Evolutionary conservation across 768 basidiomycete genomes (phyloP).

Genomic region (Amanita molliuscula): DNA sequence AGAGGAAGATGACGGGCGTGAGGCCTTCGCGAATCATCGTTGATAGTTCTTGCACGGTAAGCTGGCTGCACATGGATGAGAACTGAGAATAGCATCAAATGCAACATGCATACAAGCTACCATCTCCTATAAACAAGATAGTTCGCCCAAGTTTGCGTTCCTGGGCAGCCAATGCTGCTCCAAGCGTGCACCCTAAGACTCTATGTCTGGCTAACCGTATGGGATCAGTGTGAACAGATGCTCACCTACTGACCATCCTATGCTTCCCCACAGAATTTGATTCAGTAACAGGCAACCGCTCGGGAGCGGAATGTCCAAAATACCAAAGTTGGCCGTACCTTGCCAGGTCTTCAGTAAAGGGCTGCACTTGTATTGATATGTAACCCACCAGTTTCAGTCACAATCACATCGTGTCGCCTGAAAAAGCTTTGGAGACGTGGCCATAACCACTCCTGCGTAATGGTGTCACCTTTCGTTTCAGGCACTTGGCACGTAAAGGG

Average conservation of each 20-base stretch:
- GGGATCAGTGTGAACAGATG: not conserved
- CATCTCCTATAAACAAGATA: slow-evolving; percentile 81
- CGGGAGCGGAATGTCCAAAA: slow-evolving; percentile 74
- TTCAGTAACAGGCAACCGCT: slow-evolving; percentile 52
- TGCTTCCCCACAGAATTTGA: slow-evolving; percentile 87
- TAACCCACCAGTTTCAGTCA: slow-evolving; percentile 72
- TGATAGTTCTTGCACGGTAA: slow-evolving; percentile 75
- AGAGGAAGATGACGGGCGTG: slow-evolving; percentile 75
- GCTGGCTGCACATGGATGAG: slow-evolving; percentile 35
- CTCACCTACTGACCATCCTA: slow-evolving; percentile 80
- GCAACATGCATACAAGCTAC: slow-evolving; percentile 47
- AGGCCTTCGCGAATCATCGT: slow-evolving; percentile 69
- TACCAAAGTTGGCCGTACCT: slow-evolving; percentile 79
- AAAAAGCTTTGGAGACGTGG: slow-evolving; percentile 69
- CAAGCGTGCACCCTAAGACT: slow-evolving; percentile 47
- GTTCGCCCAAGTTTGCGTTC: slow-evolving; percentile 55
- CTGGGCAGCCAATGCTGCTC: slow-evolving; percentile 70
- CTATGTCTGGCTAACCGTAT: not conserved
- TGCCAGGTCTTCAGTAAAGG: not conserved
- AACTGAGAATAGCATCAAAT: slow-evolving; percentile 6
- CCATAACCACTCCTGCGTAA: slow-evolving; percentile 82
- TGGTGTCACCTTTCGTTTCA: slow-evolving; percentile 29
- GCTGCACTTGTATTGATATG: not conserved
- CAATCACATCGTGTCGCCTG: slow-evolving; percentile 58
- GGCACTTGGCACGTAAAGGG: slow-evolving; percentile 34